Evolutionary conservation across 164 flowering plant species (phyloP), one percentile per base, ranked within the genome.

Genomic region (Kingdonia uniflora): DNA sequence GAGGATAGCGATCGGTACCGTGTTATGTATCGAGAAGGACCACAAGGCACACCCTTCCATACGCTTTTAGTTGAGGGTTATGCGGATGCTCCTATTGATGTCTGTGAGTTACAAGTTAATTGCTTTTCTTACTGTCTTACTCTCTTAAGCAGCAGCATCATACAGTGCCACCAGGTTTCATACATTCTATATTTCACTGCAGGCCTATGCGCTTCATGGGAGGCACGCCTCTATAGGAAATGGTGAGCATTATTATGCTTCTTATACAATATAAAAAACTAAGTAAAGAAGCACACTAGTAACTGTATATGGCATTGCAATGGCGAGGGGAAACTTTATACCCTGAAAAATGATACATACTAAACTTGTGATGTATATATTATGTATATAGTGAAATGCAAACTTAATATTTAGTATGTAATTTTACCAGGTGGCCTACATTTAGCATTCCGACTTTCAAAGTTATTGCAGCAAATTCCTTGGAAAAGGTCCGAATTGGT

Each of bases 11-110:
- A 83, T 58, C 85, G 83, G 48, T 73, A 56, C 41, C 89, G 97
- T 63, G 83, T 87, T 42, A 91, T 91, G 96, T 87, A 91, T 57
- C 82, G 95, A 39, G 92, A 84, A 78, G 95, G 91, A 61, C 84
- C 83, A 1, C 57, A 65, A 46, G 97, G 97, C 37, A 75, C 80
- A 58, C 98, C 95, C 0, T 78, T 76, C 66, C 96, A 91, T 65
- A 64, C 86, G 11, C 71, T 87, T 56, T 92, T 91, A 49, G 84
- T 61, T 55, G 98, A 91, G 76, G 98, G 96, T 71, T 91, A 78
- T 59, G 68, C 82, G 2, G 87, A 91, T 67, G 95, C 79, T 25
- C 84, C 95, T 20, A 19, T 85, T 16, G 95, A 92, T 78, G 73
- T 69, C 59, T 85, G 98, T 92, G 74, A 87, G 98, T 75, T 43